Evolutionary conservation across 1,284 basidiomycete species (phyloP), one percentile per base, ranked within the genome.

Genomic region (Cryptococcus sp.): DNA sequence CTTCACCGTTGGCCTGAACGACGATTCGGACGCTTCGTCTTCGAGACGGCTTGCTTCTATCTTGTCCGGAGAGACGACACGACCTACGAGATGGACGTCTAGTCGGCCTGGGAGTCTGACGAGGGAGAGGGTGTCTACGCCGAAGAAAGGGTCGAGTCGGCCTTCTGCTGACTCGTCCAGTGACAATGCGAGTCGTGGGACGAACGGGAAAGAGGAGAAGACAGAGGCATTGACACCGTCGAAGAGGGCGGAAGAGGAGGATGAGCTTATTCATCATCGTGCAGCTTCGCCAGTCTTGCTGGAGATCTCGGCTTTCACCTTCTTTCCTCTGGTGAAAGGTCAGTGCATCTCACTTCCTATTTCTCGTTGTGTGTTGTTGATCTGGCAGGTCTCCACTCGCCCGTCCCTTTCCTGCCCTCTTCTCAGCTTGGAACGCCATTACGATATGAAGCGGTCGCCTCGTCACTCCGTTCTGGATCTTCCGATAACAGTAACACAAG

Each of bases 401-500:
- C 46, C 7, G 39, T 34, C 4, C 46, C 46, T 4, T 47, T 41
- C 23, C 12, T 47, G 14, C 46, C 46, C 3, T 47, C 46, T 25
- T 47, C 46, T 5, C 46, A 47, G 24, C 39, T 47, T 12, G 39
- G 39, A 3, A 47, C 46, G 4, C 46, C 46, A 10, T 4, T 33
- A 5, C 26, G 23, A n/a, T n/a, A n/a, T n/a, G n/a, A n/a, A n/a
- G n/a, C n/a, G n/a, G n/a, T n/a, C n/a, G n/a, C n/a, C n/a, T n/a
- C n/a, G n/a, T n/a, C n/a, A n/a, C n/a, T n/a, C n/a, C n/a, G n/a
- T n/a, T n/a, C n/a, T n/a, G n/a, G n/a, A n/a, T n/a, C n/a, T n/a
- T n/a, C n/a, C n/a, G n/a, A n/a, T n/a, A n/a, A n/a, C n/a, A n/a
- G n/a, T n/a, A n/a, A n/a, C n/a, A n/a, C n/a, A n/a, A n/a, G n/a